These are phyloP conservation scores for Diaporthe nobilis DNA, from an alignment of 2,329 filamentous ascomycete species.

Conservation along the genomic window DNA sequence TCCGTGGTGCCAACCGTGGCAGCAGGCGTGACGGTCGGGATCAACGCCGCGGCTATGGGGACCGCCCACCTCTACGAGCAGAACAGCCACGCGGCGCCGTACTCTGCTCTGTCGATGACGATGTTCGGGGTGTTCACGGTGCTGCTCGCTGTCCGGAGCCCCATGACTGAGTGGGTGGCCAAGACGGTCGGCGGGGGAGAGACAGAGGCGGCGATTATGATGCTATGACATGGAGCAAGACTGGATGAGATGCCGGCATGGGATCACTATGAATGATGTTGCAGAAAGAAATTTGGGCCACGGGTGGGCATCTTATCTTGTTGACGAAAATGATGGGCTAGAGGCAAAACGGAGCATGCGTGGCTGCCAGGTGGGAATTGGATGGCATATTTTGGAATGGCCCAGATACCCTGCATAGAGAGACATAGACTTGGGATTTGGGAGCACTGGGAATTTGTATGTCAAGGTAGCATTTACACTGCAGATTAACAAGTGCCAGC, in stretches of 20 bases:
- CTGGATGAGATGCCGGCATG: too few species aligned
- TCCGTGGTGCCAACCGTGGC: conserved; percentile 60
- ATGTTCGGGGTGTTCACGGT: conserved; percentile 70
- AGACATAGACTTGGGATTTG: conserved; percentile 12
- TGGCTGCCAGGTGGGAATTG: background rate
- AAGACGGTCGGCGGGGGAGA: conserved; percentile 46
- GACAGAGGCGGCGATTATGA: conserved; percentile 38
- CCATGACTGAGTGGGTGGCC: conserved; percentile 57
- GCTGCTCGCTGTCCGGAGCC: conserved; percentile 64
- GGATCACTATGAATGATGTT: background rate
- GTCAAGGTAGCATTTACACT: conserved; percentile 9
- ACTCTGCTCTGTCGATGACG: conserved; percentile 71
- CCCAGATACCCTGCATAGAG: conserved; percentile 35
- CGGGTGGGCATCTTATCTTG: background rate
- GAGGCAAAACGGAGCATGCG: background rate
- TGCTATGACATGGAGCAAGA: background rate
- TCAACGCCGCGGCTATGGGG: conserved; percentile 73
- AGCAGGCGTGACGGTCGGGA: conserved; percentile 66
- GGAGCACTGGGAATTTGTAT: conserved; percentile 1
- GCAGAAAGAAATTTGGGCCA: background rate
- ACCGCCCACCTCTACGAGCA: conserved; percentile 70
- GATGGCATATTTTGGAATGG: background rate
- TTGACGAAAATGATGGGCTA: background rate
- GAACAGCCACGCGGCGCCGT: conserved; percentile 66
- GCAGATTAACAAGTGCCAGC: background rate